These are phyloP conservation scores for Hibiscus syriacus DNA, from an alignment of 345 rosid species.

Conservation along the genomic window DNA sequence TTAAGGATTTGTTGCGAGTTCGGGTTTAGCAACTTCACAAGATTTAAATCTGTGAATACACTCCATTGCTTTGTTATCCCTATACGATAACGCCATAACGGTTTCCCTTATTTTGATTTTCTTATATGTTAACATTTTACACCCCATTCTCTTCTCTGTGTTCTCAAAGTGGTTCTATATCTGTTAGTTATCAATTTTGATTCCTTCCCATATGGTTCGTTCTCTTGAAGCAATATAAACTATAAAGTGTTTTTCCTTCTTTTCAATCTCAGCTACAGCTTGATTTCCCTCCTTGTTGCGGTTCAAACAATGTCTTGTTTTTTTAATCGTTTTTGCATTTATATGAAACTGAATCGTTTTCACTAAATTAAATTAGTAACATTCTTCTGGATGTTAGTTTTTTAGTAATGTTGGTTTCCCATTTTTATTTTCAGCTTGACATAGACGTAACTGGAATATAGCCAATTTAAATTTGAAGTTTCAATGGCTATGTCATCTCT, in stretches of 20 bases:
- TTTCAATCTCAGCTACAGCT: not conserved
- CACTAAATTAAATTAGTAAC: not conserved
- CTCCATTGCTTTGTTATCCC: not conserved
- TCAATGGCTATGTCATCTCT: slow-evolving; percentile 6
- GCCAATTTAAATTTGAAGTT: not conserved
- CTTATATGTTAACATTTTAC: not conserved
- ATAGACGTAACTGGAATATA: not conserved
- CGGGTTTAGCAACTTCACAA: not conserved
- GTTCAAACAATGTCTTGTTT: not conserved
- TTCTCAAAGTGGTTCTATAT: not conserved
- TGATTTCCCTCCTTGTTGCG: not conserved
- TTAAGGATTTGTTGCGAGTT: not conserved
- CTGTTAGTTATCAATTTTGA: not conserved
- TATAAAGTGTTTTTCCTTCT: not conserved
- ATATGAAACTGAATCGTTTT: not conserved
- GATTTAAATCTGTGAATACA: not conserved
- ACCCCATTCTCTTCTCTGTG: not conserved
- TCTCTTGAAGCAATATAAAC: not conserved
- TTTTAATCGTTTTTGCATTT: not conserved
- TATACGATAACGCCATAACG: slow-evolving; percentile 5
- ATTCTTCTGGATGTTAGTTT: not conserved
- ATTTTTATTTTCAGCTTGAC: not conserved
- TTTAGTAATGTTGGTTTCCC: not conserved
- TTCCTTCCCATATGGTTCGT: not conserved
- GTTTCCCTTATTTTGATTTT: not conserved